These are phyloP conservation scores for Fomes fomentarius DNA, from an alignment of 1,284 basidiomycete species.

Conservation along the genomic window DNA sequence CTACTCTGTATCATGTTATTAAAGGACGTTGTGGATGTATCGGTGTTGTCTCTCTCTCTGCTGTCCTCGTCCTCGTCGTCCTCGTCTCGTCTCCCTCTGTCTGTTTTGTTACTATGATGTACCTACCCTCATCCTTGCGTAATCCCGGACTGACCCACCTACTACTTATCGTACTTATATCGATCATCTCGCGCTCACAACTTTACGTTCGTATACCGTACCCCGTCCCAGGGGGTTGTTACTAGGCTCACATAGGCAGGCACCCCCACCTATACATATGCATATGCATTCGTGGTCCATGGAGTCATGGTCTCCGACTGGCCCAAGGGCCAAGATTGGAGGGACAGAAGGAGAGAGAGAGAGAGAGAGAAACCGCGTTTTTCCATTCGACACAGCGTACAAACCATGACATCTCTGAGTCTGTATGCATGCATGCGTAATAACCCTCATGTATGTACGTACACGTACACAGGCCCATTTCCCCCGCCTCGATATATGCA, in stretches of 20 bases:
- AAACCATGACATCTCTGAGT: slow-evolving; percentile 5
- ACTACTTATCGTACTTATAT: background rate
- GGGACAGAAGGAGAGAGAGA: too few relatives aligned
- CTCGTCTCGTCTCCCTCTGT: too few relatives aligned
- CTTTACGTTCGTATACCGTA: background rate
- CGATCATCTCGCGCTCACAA: background rate
- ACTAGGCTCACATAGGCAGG: background rate
- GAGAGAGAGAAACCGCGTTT: background rate
- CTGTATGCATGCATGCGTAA: slow-evolving; percentile 7
- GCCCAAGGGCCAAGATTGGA: too few relatives aligned
- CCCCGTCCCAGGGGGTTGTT: background rate
- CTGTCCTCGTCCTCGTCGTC: background rate
- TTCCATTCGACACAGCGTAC: slow-evolving; percentile 14
- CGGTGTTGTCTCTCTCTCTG: background rate
- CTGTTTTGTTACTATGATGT: background rate
- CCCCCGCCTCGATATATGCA: slow-evolving; percentile 22
- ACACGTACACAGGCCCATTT: too few relatives aligned
- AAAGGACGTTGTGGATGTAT: slow-evolving; percentile 5
- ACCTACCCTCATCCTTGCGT: background rate
- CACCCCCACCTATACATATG: slow-evolving; percentile 5
- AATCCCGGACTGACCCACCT: background rate
- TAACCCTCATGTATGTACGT: slow-evolving; percentile 7
- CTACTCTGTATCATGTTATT: slow-evolving; percentile 1
- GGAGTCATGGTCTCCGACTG: too few relatives aligned
- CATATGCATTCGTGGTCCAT: slow-evolving; percentile 6